These are phyloP conservation scores for Trichosporon coremiiforme DNA, from an alignment of 1,284 basidiomycete genomes.

Conservation along the genomic window DNA sequence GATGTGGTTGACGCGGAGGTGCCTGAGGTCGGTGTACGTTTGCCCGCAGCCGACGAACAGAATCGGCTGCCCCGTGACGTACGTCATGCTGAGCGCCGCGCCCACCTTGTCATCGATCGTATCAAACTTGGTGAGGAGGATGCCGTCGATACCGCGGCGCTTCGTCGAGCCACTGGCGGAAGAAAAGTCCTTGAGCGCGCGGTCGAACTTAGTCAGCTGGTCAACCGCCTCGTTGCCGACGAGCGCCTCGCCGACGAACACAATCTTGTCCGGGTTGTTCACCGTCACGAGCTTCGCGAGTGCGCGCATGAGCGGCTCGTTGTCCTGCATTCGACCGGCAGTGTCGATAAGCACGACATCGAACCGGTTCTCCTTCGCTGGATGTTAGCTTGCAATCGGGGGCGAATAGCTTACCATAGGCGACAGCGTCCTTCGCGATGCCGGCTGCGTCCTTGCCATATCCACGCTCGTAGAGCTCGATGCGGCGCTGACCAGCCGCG, in stretches of 20 bases:
- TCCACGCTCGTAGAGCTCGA: conserved; percentile 93
- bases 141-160: conserved; percentile 85
- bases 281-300: conserved; percentile 92
- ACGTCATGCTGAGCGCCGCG: conserved; percentile 94
- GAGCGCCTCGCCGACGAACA: conserved; percentile 93
- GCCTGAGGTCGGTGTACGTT: conserved; percentile 91
- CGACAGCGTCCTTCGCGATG: conserved; percentile 92
- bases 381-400: not conserved
- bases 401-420: conserved; percentile 68
- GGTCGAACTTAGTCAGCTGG: conserved; percentile 90
- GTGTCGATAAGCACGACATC: conserved; percentile 96
- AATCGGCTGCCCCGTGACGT: conserved; percentile 94
- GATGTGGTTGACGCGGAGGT: conserved; percentile 85
- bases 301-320: conserved; percentile 95
- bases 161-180: conserved; percentile 50
- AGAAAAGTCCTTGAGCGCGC: conserved; percentile 79
- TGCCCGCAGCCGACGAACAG: conserved; percentile 95
- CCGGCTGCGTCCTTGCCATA: conserved; percentile 99
- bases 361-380: conserved; percentile 81
- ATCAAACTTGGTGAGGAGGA: conserved; percentile 96
- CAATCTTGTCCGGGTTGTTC: conserved; percentile 91
- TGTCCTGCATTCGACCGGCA: conserved; percentile 98
- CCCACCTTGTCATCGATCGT: conserved; percentile 83
- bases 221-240: conserved; percentile 97
- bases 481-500: conserved; percentile 24